These are phyloP conservation scores for Wallacemonas sp. DNA, from an alignment of 208 protist genomes.

Conservation along the genomic window DNA sequence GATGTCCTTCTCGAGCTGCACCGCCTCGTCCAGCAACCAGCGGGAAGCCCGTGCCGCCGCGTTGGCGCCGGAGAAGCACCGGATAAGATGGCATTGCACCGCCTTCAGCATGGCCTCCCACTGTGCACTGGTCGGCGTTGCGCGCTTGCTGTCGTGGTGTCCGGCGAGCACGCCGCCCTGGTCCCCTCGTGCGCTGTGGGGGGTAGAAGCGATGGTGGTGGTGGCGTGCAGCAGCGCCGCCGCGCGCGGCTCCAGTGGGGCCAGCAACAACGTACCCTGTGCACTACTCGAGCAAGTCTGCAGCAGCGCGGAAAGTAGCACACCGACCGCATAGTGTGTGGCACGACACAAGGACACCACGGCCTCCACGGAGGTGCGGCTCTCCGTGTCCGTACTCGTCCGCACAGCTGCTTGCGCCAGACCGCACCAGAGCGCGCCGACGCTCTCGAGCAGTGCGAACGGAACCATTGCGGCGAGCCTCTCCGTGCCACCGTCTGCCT, in stretches of 20 bases:
- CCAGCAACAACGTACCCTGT: conserved; percentile 19
- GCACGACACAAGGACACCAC: neutral
- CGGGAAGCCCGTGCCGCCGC: conserved; percentile 8
- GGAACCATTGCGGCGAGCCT: conserved; percentile 11
- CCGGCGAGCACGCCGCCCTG: too few relatives aligned
- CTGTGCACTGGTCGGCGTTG: neutral
- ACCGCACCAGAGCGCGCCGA: neutral
- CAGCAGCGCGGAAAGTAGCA: neutral
- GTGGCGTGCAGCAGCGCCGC: neutral
- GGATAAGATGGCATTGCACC: conserved; percentile 32
- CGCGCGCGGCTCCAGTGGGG: conserved; percentile 20
- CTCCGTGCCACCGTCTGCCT: neutral
- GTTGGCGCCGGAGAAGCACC: conserved; percentile 18
- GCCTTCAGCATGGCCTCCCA: neutral
- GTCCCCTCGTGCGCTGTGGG: too few relatives aligned
- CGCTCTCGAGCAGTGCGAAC: conserved; percentile 17
- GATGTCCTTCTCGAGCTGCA: conserved; percentile 1
- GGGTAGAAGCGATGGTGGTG: neutral
- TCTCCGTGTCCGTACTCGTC: neutral
- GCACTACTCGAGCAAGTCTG: neutral
- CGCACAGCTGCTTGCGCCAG: neutral
- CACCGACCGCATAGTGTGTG: neutral
- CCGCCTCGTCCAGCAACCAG: conserved; percentile 10
- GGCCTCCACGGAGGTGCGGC: too few relatives aligned
- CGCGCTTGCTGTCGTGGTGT: neutral